phyloP scores from a whole-genome alignment of 2,329 filamentous ascomycete genomes.

The Chrysoporthe deuterocubensis region DNA sequence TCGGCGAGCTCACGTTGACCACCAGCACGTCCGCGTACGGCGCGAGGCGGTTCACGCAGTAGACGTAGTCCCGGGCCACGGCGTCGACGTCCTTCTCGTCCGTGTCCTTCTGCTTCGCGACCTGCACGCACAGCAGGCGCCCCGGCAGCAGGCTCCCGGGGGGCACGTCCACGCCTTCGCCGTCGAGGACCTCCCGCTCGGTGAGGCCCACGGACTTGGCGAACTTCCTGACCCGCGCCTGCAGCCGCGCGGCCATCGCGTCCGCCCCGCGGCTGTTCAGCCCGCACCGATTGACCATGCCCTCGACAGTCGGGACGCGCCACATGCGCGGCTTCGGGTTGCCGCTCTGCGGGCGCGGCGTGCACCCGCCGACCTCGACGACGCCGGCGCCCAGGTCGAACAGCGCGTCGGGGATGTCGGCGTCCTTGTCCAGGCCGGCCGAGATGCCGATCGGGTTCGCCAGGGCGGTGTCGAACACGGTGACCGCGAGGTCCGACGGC shows the following conservation, averaged over 20 bases:
- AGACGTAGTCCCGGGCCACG: constrained; percentile 82
- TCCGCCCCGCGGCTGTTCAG: constrained; percentile 92
- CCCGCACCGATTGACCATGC: constrained; percentile 93
- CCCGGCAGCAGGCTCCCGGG: constrained; percentile 80
- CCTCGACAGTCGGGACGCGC: constrained; percentile 79
- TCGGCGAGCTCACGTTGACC: constrained; percentile 96
- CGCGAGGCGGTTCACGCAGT: constrained; percentile 81
- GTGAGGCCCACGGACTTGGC: constrained; percentile 72
- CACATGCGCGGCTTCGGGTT: constrained; percentile 91
- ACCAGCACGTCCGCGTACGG: constrained; percentile 95
- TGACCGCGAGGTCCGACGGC: constrained; percentile 45
- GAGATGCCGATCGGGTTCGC: constrained; percentile 91
- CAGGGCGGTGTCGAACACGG: constrained; percentile 76
- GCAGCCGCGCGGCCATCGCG: constrained; percentile 77
- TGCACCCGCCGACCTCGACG: constrained; percentile 91
- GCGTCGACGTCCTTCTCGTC: constrained; percentile 83
- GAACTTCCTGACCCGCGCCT: constrained; percentile 77
- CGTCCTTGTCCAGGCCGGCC: constrained; percentile 41
- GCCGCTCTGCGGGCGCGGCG: constrained; percentile 82
- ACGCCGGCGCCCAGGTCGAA: constrained; percentile 84
- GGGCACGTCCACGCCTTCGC: constrained; percentile 71
- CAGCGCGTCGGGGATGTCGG: constrained; percentile 81
- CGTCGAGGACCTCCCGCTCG: constrained; percentile 76
- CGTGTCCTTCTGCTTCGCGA: constrained; percentile 96
- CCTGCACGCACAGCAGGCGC: constrained; percentile 83